A percentile compares a stretch with the other conserved stretches of the same genome.
These are phyloP conservation scores for Strobilomyces echinocephalus DNA, from an alignment of 768 basidiomycete genomes.

Conservation along the genomic window DNA sequence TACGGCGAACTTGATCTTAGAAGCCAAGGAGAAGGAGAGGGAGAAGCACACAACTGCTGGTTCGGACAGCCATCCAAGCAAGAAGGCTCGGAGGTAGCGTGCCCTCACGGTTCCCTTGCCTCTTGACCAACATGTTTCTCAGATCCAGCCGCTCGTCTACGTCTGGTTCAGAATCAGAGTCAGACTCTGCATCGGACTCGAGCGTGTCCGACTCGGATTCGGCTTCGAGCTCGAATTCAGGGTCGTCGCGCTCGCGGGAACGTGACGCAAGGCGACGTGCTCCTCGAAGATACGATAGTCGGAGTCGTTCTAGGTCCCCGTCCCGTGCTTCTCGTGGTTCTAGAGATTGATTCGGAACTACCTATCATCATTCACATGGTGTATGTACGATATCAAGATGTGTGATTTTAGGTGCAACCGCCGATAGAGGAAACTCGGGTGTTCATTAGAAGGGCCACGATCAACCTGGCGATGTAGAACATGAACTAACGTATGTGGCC, in stretches of 20 bases:
- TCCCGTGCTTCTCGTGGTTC: slow-evolving; percentile 18
- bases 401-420: slow-evolving; percentile 18
- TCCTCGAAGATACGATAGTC: slow-evolving; percentile 24
- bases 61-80: slow-evolving; percentile 29
- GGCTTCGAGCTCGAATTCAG: slow-evolving; percentile 40
- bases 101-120: slow-evolving; percentile 14
- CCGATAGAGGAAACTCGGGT: slow-evolving; percentile 53
- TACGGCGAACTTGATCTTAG: slow-evolving; percentile 80
- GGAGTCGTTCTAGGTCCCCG: slow-evolving; percentile 19
- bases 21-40: slow-evolving; percentile 76
- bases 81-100: slow-evolving; percentile 39
- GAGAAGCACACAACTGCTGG: slow-evolving; percentile 35
- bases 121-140: not conserved
- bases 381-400: slow-evolving; percentile 12
- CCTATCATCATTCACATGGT: slow-evolving; percentile 5
- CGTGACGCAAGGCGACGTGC: slow-evolving; percentile 38
- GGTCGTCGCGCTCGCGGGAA: slow-evolving; percentile 41
- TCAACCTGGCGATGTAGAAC: slow-evolving; percentile 45
- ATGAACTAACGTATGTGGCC: not conserved
- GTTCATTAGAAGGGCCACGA: slow-evolving; percentile 92
- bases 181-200: slow-evolving; percentile 37
- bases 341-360: slow-evolving; percentile 11
- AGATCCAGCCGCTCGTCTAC: slow-evolving; percentile 31
- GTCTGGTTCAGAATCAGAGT: slow-evolving; percentile 26
- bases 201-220: slow-evolving; percentile 40